Percentiles rank a stretch among this genome's conserved stretches.
Evolutionary conservation across 176 grass and related monocot species (phyloP).

Genomic region (Triticum monococcum): DNA sequence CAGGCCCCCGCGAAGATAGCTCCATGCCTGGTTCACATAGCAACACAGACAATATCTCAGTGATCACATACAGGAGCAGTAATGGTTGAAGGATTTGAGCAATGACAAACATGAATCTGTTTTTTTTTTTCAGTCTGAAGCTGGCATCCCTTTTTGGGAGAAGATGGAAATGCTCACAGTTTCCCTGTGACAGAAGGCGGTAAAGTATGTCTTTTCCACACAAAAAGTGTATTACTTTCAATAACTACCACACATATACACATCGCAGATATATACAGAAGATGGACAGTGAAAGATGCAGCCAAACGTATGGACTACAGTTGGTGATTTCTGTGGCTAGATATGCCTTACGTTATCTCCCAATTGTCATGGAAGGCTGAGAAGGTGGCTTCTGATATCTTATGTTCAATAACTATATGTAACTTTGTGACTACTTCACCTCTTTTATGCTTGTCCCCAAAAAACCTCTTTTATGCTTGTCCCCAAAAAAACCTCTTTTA

Average conservation of each 20-base stretch:
- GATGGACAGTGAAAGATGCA: neutral
- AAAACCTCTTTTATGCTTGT: neutral
- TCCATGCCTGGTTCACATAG: constrained; percentile 50
- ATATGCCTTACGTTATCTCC: constrained; percentile 45
- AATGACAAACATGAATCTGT: neutral
- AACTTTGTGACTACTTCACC: too few relatives aligned
- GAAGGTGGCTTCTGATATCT: constrained; percentile 15
- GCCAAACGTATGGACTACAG: neutral
- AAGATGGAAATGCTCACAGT: neutral
- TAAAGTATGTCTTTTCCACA: neutral
- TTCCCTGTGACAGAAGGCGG: neutral
- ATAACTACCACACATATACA: neutral
- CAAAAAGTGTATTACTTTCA: neutral
- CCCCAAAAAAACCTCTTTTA: neutral
- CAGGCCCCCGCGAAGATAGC: constrained; percentile 62
- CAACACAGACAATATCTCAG: neutral
- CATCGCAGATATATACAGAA: neutral
- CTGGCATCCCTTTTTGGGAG: neutral
- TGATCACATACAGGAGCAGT: neutral
- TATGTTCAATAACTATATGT: neutral
- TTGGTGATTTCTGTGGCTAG: constrained; percentile 47
- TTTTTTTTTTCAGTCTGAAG: neutral
- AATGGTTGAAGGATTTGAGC: neutral
- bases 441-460: neutral
- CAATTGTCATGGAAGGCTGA: constrained; percentile 33